Evolutionary conservation across 2,329 filamentous ascomycete genomes (phyloP).

Genomic region (Tolypocladium ophioglossoides): DNA sequence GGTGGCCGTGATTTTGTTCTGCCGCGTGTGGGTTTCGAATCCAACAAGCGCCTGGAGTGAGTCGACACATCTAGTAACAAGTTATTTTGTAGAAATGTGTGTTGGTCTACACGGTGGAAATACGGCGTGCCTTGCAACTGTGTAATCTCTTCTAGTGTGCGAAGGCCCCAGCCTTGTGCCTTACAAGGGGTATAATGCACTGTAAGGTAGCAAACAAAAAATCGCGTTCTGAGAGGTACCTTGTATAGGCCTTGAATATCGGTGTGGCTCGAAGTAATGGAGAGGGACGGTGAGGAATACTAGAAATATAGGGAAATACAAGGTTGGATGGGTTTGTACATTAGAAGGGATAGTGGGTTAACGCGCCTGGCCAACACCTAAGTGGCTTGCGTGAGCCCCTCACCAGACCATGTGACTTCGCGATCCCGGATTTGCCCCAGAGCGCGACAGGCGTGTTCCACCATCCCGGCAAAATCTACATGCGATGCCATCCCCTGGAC

Average conservation of each 20-base stretch:
- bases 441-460: constrained; percentile 4
- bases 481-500: not conserved
- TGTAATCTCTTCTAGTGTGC: too few species aligned
- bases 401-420: constrained; percentile 19
- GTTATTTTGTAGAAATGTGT: not conserved
- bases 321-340: too few species aligned
- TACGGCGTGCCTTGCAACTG: too few species aligned
- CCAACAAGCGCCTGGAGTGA: not conserved
- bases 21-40: not conserved
- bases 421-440: constrained; percentile 11
- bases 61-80: not conserved
- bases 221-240: too few species aligned
- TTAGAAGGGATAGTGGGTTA: not conserved
- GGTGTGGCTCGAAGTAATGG: too few species aligned
- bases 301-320: too few species aligned
- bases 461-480: not conserved
- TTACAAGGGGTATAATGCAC: too few species aligned
- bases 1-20: not conserved
- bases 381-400: not conserved
- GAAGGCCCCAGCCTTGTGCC: too few species aligned
- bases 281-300: too few species aligned
- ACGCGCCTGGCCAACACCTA: not conserved
- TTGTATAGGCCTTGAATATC: too few species aligned
- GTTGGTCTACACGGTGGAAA: too few species aligned
- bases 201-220: too few species aligned